Evolutionary conservation across 2,329 filamentous ascomycete species (phyloP).

Genomic region (Pestalotiopsis sp.): DNA sequence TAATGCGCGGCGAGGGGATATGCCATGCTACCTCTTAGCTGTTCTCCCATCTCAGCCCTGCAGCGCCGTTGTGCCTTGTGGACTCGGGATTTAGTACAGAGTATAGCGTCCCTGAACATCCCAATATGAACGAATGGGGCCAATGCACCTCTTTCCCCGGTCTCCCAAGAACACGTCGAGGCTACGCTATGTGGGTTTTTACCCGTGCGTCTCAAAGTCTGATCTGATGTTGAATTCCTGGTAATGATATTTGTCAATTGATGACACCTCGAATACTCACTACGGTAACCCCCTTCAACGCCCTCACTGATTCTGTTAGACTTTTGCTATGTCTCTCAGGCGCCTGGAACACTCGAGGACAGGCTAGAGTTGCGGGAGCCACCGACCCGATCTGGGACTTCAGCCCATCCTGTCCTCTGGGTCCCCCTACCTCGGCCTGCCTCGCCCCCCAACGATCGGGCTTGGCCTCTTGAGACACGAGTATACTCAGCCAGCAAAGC

Average conservation of each 20-base stretch:
- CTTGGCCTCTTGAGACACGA: background rate
- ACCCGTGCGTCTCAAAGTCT: too few relatives aligned
- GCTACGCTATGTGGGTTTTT: too few relatives aligned
- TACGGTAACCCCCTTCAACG: background rate
- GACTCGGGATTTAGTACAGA: background rate
- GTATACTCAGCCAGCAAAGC: background rate
- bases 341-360: background rate
- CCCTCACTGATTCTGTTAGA: background rate
- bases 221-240: too few relatives aligned
- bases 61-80: constrained; percentile 13
- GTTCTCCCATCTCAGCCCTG: constrained; percentile 23
- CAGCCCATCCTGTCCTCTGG: background rate
- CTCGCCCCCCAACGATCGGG: background rate
- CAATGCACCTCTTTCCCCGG: too few relatives aligned
- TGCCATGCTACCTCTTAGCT: background rate
- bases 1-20: background rate
- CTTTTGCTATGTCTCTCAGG: background rate
- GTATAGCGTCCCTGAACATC: background rate
- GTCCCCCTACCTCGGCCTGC: background rate
- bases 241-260: too few relatives aligned
- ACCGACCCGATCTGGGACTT: background rate
- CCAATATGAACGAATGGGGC: background rate
- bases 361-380: background rate
- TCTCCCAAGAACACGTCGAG: too few relatives aligned
- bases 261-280: too few relatives aligned